Base-by-base conservation (phyloP, 2,329 filamentous ascomycete genomes). In the Fusarium sublunatum region DNA sequence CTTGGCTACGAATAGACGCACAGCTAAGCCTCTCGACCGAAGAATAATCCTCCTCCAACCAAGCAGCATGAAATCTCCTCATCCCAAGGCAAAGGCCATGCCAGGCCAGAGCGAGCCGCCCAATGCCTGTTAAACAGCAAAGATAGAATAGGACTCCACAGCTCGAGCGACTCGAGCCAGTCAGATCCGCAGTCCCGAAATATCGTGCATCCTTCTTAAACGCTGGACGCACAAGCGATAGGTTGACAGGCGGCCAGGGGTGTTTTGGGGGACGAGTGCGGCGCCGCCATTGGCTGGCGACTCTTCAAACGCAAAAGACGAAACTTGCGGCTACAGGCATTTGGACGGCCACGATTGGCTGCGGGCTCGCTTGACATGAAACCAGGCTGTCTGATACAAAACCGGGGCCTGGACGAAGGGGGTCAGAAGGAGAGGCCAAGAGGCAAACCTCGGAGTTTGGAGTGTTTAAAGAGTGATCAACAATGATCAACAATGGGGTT, bases 341-440 rank as follows among this genome's bases (percentile, higher is more conserved):
- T 15, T 35, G 6, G 28, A 10, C n/a, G 29, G 32, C 50, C 36
- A 45, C 61, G 39, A 67, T 67, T 67, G 55, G 59, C 42, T 57
- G 38, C 5, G 19, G 15, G 29, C 35, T 32, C 24, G 22, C 35
- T 46, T 25, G 40, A 65, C 38, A 35, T 67, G 64, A 67, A 67
- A 67, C 64, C 49, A 42, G 43, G 36, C 61, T 55, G 56, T 64
- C 47, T 65, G 56, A 58, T 53, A 44, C 57, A 64, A 63, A 63
- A 64, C 56, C 54, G 57, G 48, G 57, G 57, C 47, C 35, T 46
- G 54, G 41, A 9, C 5, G 35, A 15, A 7, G 10, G 29, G 29
- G 10, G 29, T 8, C 29, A 31, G 12, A 31, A 5, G 9, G 5
- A 35, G 48, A 59, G 57, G 46, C 54, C 7, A 38, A 43, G 49